Percentiles rank a stretch among this genome's conserved stretches.
Conservation (phyloP, 257 asterid genomes). For the Nemophila menziesii region DNA sequence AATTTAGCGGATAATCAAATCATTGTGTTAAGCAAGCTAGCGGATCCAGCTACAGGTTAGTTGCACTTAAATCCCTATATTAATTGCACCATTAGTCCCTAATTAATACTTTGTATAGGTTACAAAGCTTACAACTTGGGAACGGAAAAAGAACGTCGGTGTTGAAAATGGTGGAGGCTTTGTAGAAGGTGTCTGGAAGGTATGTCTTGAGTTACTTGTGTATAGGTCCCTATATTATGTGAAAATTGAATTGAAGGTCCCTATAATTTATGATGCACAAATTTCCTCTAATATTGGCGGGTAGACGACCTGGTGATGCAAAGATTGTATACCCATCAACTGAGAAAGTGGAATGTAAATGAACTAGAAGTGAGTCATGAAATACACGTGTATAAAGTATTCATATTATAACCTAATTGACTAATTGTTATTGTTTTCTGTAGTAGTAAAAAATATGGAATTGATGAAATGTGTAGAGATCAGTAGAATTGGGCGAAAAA, state of each 20-base stretch:
- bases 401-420: too few relatives aligned
- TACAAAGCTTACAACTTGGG: slow-evolving; percentile 97
- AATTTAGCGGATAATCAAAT: slow-evolving; percentile 93
- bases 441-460: slow-evolving; percentile 66
- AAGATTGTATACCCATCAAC: slow-evolving; percentile 84
- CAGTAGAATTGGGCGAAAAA: slow-evolving; percentile 99
- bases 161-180: slow-evolving; percentile 90
- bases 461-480: slow-evolving; percentile 80
- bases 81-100: too few relatives aligned
- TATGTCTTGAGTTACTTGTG: slow-evolving; percentile 7
- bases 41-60: slow-evolving; percentile 72
- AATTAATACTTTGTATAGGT: slow-evolving; percentile 27
- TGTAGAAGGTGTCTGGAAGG: slow-evolving; percentile 97
- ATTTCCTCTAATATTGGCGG: slow-evolving; percentile 72
- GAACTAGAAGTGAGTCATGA: slow-evolving; percentile 96
- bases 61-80: too few relatives aligned
- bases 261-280: slow-evolving; percentile 29
- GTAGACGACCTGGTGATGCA: slow-evolving; percentile 94
- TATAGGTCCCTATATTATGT: too few relatives aligned
- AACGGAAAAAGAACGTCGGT: slow-evolving; percentile 99
- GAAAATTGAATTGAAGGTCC: too few relatives aligned
- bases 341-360: slow-evolving; percentile 70
- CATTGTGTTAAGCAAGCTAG: slow-evolving; percentile 72
- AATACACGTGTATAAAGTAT: too few relatives aligned
- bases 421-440: not conserved